phyloP scores from a whole-genome alignment of 768 basidiomycete species.

The Auricularia cornea region DNA sequence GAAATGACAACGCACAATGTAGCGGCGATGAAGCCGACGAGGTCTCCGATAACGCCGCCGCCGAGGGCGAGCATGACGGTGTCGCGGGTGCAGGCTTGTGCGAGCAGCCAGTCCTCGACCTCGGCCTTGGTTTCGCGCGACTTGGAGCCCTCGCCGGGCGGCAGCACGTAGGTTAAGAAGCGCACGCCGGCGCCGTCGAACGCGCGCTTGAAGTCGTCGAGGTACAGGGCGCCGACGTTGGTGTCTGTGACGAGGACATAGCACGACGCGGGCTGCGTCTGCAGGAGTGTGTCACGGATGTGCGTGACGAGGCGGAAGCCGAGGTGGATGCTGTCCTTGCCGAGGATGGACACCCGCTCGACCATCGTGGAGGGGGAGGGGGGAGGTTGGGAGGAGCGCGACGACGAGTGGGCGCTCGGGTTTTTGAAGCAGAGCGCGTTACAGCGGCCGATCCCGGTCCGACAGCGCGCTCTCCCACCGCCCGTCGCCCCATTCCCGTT shows the following conservation, averaged over 20 bases:
- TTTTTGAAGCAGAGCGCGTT: too few species aligned
- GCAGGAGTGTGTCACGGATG: constrained; percentile 66
- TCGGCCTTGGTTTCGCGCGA: constrained; percentile 84
- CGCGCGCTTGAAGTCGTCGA: constrained; percentile 45
- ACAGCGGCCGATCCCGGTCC: too few species aligned
- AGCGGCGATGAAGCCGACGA: constrained; percentile 93
- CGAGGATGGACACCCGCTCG: constrained; percentile 74
- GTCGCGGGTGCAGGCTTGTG: constrained; percentile 84
- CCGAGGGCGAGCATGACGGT: constrained; percentile 90
- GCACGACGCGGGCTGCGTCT: constrained; percentile 64
- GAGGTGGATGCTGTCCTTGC: constrained; percentile 81
- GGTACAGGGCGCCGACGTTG: constrained; percentile 75
- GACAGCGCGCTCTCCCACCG: too few species aligned
- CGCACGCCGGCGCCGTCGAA: constrained; percentile 60
- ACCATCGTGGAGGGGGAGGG: constrained; percentile 37
- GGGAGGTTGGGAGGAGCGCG: too few species aligned
- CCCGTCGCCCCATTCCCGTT: too few species aligned
- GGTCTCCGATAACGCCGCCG: constrained; percentile 94
- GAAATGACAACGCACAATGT: constrained; percentile 77
- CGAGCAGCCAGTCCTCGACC: constrained; percentile 87
- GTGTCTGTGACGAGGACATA: constrained; percentile 93
- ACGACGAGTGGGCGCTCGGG: too few species aligned
- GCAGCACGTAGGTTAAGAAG: constrained; percentile 69
- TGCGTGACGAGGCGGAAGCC: constrained; percentile 89
- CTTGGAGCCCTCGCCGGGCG: constrained; percentile 92